phyloP scores from a whole-genome alignment of 768 basidiomycete genomes.

The Amanita jacksonii region DNA sequence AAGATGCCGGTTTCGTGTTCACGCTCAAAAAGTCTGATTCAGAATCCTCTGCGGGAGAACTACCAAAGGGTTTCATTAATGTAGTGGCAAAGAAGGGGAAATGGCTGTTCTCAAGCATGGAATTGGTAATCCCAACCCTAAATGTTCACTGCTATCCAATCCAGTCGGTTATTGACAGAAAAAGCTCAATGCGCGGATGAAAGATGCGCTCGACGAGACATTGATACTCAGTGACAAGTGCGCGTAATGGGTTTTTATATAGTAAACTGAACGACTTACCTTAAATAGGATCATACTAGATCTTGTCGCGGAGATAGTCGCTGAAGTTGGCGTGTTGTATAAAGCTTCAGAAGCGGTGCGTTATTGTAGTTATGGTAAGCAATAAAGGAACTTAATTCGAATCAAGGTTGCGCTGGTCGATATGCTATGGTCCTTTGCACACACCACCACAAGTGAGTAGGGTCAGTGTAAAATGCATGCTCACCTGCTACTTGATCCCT shows the following conservation, averaged over 20 bases:
- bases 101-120: constrained; percentile 71
- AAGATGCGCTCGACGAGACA: constrained; percentile 85
- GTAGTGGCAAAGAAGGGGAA: constrained; percentile 55
- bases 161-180: constrained; percentile 37
- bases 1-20: constrained; percentile 69
- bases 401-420: constrained; percentile 77
- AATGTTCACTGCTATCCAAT: not conserved
- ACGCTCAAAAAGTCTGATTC: constrained; percentile 57
- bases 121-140: constrained; percentile 49
- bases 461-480: not conserved
- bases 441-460: constrained; percentile 65
- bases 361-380: not conserved
- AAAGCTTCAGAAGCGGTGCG: constrained; percentile 83
- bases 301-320: constrained; percentile 60
- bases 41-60: constrained; percentile 31
- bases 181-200: constrained; percentile 83
- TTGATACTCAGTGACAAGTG: constrained; percentile 78
- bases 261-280: not conserved
- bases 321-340: constrained; percentile 73
- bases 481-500: not conserved
- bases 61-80: constrained; percentile 69
- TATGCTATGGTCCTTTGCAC: constrained; percentile 84
- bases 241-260: constrained; percentile 7
- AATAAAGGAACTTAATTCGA: not conserved
- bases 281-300: constrained; percentile 64